Conservation (phyloP, 495 filamentous ascomycete species). For the Aspergillus avenaceus region DNA sequence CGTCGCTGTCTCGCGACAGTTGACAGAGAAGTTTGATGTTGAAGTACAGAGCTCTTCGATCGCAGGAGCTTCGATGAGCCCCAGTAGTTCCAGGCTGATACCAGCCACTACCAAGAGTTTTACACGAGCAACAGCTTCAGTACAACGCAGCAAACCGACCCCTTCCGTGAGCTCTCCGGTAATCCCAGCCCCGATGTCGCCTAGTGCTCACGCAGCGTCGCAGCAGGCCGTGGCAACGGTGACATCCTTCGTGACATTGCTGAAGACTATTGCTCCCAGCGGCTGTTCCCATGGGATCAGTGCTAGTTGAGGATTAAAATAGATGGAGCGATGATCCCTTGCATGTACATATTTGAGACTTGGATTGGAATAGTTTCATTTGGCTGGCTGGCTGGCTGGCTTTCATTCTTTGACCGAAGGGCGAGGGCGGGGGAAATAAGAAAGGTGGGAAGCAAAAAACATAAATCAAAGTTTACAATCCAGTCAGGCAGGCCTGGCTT, state of each 20-base stretch:
- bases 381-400: not conserved
- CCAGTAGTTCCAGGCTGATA: not conserved
- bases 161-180: not conserved
- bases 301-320: not conserved
- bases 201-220: not conserved
- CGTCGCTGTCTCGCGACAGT: conserved; percentile 34
- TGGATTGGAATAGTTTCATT: not conserved
- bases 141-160: not conserved
- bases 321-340: conserved; percentile 1
- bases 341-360: conserved; percentile 2
- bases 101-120: not conserved
- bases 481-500: conserved; percentile 5
- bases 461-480: not conserved
- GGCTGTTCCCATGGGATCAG: not conserved
- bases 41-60: not conserved
- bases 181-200: not conserved
- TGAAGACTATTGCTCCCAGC: conserved; percentile 13
- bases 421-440: too few relatives aligned
- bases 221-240: conserved; percentile 1
- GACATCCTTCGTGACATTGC: conserved; percentile 20
- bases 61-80: not conserved
- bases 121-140: not conserved
- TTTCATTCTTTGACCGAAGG: not conserved
- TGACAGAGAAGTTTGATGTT: conserved; percentile 20
- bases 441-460: not conserved